These are phyloP conservation scores for Picea glauca DNA, from an alignment of 75 land plant genomes.

Conservation along the genomic window DNA sequence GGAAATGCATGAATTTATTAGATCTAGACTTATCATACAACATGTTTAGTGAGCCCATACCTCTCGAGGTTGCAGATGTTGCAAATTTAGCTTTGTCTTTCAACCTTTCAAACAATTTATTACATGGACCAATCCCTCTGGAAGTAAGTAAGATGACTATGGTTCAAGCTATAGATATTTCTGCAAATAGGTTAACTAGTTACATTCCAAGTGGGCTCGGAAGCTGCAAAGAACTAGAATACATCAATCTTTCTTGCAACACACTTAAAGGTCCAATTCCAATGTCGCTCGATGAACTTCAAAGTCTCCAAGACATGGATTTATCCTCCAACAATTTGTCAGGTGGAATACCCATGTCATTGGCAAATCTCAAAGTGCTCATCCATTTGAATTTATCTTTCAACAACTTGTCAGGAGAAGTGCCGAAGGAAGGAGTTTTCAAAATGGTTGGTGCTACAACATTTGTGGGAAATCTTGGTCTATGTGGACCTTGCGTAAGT, in stretches of 20 bases:
- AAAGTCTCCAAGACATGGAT: too few relatives aligned
- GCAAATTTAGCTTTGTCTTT: not conserved
- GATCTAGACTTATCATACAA: constrained; percentile 27
- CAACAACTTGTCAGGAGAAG: too few relatives aligned
- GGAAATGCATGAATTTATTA: not conserved
- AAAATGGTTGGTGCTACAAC: too few relatives aligned
- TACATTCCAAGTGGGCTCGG: constrained; percentile 15
- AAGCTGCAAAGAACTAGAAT: not conserved
- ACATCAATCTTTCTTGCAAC: constrained; percentile 28
- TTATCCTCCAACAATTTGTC: too few relatives aligned
- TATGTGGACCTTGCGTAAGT: too few relatives aligned
- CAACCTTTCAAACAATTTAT: not conserved
- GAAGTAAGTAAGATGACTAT: constrained; percentile 2
- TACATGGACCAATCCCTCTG: constrained; percentile 16
- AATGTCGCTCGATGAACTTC: not conserved
- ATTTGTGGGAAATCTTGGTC: too few relatives aligned
- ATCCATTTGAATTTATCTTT: too few relatives aligned
- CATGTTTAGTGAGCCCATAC: constrained; percentile 24
- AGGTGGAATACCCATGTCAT: too few relatives aligned
- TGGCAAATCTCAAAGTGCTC: too few relatives aligned
- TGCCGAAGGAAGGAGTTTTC: too few relatives aligned
- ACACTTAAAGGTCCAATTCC: constrained; percentile 24
- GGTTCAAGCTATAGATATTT: constrained; percentile 19
- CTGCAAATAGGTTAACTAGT: constrained; percentile 22
- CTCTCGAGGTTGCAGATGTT: constrained; percentile 17